Conservation (phyloP, 2,329 filamentous ascomycete genomes). For the Venturia pyrina region DNA sequence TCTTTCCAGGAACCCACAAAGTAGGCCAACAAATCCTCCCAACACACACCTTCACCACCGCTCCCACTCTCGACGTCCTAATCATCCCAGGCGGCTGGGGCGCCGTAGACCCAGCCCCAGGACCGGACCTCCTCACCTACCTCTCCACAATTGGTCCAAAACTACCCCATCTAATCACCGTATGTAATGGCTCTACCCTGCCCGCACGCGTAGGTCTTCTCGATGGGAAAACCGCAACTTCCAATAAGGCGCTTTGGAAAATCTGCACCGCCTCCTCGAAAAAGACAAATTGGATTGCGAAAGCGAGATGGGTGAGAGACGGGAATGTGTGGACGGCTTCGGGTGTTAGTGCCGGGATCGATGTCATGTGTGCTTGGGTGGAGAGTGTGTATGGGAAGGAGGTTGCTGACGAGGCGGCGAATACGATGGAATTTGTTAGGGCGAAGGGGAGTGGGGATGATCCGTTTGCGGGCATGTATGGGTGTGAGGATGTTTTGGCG, state of each 20-base stretch:
- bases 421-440: constrained; percentile 2
- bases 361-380: constrained; percentile 1
- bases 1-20: not conserved
- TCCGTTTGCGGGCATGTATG: constrained; percentile 2
- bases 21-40: not conserved
- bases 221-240: constrained; percentile 2
- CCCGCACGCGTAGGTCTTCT: not conserved
- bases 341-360: constrained; percentile 20
- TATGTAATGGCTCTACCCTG: not conserved
- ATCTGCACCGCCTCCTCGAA: constrained; percentile 22
- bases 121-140: constrained; percentile 34
- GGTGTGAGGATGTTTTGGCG: not conserved
- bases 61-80: constrained; percentile 44
- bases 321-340: constrained; percentile 4
- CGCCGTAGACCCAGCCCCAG: constrained; percentile 23
- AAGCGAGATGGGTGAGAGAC: constrained; percentile 5
- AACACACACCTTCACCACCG: constrained; percentile 2
- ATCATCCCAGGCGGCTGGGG: constrained; percentile 57
- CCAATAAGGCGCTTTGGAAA: constrained; percentile 23
- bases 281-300: constrained; percentile 23
- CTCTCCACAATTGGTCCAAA: constrained; percentile 35
- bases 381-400: not conserved
- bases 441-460: not conserved
- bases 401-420: not conserved
- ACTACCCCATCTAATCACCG: constrained; percentile 47